Conservation (phyloP, 148 eudicot genomes). For the Vaccinium macrocarpon region DNA sequence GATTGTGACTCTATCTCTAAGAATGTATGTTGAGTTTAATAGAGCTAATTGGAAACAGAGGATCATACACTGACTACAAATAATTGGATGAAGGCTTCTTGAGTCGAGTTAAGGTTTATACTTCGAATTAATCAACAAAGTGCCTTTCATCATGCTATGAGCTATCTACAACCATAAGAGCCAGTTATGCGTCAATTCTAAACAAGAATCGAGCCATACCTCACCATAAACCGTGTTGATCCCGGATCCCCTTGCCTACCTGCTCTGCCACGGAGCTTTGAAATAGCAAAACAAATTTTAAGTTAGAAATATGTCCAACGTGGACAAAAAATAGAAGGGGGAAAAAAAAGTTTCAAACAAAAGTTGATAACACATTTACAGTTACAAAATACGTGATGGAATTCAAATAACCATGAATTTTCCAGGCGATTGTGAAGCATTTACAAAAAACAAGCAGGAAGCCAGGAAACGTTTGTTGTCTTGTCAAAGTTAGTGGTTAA, state of each 20-base stretch:
- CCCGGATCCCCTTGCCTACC: slow-evolving; percentile 99
- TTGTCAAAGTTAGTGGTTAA: not conserved
- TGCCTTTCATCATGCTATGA: not conserved
- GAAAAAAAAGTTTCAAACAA: not conserved
- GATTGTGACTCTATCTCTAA: not conserved
- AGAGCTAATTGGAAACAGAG: not conserved
- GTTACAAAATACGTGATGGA: not conserved
- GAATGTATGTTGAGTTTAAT: no score
- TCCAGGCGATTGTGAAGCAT: not conserved
- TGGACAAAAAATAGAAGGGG: not conserved
- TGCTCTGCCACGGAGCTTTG: slow-evolving; percentile 97
- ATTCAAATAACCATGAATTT: not conserved
- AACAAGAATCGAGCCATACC: slow-evolving; percentile 38
- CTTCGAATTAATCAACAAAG: not conserved
- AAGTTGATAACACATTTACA: not conserved
- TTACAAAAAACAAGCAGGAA: not conserved
- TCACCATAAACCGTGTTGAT: slow-evolving; percentile 93
- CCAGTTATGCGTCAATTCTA: not conserved
- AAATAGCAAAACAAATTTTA: slow-evolving; percentile 17
- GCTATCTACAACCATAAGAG: no score
- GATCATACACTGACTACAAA: not conserved
- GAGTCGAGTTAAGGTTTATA: not conserved
- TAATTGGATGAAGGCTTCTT: not conserved
- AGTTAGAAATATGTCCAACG: slow-evolving; percentile 7
- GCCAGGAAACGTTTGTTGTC: not conserved